Evolutionary conservation across 345 rosid species (phyloP).

Genomic region (Salix koriyanagi): DNA sequence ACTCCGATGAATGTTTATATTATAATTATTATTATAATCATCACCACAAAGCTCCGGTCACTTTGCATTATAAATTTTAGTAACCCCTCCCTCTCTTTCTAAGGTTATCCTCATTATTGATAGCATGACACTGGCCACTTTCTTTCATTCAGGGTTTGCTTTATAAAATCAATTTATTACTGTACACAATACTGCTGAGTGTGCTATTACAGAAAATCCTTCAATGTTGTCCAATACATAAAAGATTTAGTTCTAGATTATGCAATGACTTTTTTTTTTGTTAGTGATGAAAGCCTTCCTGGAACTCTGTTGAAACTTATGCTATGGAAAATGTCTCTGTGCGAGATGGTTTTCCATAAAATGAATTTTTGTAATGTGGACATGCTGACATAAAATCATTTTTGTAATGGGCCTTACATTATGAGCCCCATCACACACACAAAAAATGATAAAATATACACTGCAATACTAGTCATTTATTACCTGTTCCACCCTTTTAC

Average conservation of each 20-base stretch:
- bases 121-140: background rate
- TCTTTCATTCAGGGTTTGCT: background rate
- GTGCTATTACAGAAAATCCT: background rate
- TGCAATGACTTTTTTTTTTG: background rate
- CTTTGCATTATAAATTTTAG: background rate
- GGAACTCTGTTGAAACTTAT: background rate
- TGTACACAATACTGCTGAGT: background rate
- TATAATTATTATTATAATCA: background rate
- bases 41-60: background rate
- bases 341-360: background rate
- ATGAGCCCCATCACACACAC: background rate
- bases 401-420: background rate
- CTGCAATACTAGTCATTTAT: background rate
- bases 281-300: background rate
- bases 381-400: background rate
- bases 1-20: background rate
- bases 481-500: background rate
- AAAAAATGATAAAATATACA: background rate
- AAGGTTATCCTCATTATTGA: background rate
- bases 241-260: background rate
- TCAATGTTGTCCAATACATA: background rate
- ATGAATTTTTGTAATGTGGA: background rate
- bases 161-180: background rate
- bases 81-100: background rate
- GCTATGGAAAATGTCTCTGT: background rate